These are phyloP conservation scores for Ganoderma lucidum DNA, from an alignment of 1,284 basidiomycete species.

Conservation along the genomic window DNA sequence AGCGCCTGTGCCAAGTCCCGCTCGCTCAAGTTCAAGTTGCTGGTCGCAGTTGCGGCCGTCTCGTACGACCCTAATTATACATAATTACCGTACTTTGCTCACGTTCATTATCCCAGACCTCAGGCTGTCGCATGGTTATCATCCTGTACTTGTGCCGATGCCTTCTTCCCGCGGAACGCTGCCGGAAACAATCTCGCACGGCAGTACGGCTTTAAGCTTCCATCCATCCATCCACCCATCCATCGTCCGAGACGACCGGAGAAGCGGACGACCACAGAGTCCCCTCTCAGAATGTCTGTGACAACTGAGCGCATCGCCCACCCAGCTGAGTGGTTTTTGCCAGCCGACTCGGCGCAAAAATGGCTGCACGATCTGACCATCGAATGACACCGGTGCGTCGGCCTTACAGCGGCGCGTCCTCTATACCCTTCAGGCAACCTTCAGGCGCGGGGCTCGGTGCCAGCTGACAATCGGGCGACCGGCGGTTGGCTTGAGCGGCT, in stretches of 20 bases:
- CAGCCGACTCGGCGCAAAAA: neutral
- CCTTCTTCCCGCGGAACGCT: neutral
- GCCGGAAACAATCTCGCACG: neutral
- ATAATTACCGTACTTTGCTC: neutral
- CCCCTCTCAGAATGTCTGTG: neutral
- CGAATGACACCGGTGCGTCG: neutral
- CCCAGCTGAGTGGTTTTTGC: neutral
- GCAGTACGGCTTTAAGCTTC: neutral
- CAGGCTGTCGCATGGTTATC: neutral
- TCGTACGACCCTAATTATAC: neutral
- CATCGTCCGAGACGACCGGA: slow-evolving; percentile 1
- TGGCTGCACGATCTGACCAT: neutral
- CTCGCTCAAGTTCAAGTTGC: neutral
- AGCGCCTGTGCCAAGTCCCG: neutral
- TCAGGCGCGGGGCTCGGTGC: neutral
- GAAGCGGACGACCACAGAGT: neutral
- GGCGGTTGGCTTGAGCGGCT: neutral
- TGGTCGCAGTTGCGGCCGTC: neutral
- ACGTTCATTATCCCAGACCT: slow-evolving; percentile 3
- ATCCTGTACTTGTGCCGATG: neutral
- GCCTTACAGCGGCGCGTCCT: neutral
- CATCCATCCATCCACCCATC: neutral
- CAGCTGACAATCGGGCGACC: neutral
- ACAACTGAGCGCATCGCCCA: neutral
- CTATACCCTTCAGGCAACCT: neutral